Percentiles rank a stretch among this genome's conserved stretches.
Evolutionary conservation across 441 rosid species (phyloP).

Genomic region (Isatis lusitanica): DNA sequence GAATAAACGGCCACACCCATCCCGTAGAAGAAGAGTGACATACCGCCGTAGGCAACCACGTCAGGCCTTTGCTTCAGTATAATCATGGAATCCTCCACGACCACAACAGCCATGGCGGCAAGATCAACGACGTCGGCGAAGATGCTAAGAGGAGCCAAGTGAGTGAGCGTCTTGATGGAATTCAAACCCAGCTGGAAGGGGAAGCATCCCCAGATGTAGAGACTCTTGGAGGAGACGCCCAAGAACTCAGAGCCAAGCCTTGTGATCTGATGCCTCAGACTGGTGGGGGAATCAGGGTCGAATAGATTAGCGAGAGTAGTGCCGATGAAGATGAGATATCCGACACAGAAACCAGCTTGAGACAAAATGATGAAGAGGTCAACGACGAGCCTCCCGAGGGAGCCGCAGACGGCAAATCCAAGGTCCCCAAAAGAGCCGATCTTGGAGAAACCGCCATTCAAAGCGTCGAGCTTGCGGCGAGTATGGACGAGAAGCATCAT

Average conservation of each 20-base stretch:
- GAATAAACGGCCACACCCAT: constrained; percentile 83
- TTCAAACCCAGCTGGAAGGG: constrained; percentile 78
- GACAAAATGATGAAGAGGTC: constrained; percentile 59
- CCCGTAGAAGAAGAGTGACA: constrained; percentile 65
- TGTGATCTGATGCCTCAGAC: constrained; percentile 21
- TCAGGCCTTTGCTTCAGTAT: constrained; percentile 41
- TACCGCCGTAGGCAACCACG: constrained; percentile 59
- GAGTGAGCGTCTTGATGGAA: constrained; percentile 67
- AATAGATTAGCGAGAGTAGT: constrained; percentile 39
- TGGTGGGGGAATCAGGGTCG: constrained; percentile 10
- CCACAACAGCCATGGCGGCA: constrained; percentile 68
- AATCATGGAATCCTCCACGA: constrained; percentile 52
- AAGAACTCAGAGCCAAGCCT: constrained; percentile 15
- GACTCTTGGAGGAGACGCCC: constrained; percentile 51
- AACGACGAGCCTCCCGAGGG: constrained; percentile 52
- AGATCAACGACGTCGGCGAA: constrained; percentile 84
- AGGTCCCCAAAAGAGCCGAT: constrained; percentile 74
- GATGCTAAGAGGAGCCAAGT: constrained; percentile 80
- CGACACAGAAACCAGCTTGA: constrained; percentile 59
- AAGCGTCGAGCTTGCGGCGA: constrained; percentile 58
- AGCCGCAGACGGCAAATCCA: constrained; percentile 69
- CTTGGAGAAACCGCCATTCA: constrained; percentile 20
- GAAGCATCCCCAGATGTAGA: constrained; percentile 64
- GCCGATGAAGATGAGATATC: constrained; percentile 45
- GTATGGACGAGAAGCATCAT: constrained; percentile 76